A percentile compares a stretch with the other conserved stretches of the same genome.
phyloP scores from a whole-genome alignment of 2,329 filamentous ascomycete genomes.

The Juglanconis oblonga region DNA sequence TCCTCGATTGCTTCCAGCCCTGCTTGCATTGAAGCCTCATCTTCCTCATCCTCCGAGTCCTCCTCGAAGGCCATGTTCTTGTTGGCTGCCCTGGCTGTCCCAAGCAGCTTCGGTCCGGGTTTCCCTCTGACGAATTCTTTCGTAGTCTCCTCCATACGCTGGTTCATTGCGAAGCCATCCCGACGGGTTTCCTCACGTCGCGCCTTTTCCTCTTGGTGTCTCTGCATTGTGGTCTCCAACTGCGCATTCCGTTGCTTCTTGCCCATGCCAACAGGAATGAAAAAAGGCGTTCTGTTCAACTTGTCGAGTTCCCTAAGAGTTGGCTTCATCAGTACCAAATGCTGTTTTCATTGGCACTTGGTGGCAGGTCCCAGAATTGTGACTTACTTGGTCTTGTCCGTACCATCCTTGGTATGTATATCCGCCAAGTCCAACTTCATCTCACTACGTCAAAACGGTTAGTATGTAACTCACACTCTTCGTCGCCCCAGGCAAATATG shows the following conservation, averaged over 20 bases:
- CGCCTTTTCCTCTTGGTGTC: conserved; percentile 63
- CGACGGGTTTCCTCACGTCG: conserved; percentile 62
- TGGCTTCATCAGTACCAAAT: no score
- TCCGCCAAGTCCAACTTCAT: conserved; percentile 76
- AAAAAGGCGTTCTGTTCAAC: conserved; percentile 88
- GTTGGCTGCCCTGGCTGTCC: conserved; percentile 32
- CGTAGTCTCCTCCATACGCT: conserved; percentile 48
- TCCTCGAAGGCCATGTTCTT: no score
- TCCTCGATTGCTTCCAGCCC: conserved; percentile 55
- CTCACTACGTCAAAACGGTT: no score
- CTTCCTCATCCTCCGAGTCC: conserved; percentile 36
- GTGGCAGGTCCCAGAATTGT: no score
- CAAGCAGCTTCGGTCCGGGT: not conserved
- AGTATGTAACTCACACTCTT: no score
- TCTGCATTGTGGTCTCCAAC: conserved; percentile 68
- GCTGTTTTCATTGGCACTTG: no score
- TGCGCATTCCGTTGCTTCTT: conserved; percentile 60
- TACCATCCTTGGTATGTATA: conserved; percentile 72
- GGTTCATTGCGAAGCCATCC: conserved; percentile 51
- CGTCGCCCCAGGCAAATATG: no score
- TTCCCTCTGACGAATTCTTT: conserved; percentile 23
- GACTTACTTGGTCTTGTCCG: conserved; percentile 76
- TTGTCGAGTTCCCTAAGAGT: no score
- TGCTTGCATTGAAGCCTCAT: conserved; percentile 52
- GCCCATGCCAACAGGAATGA: conserved; percentile 71